Percentiles rank a stretch among this genome's conserved stretches.
These are phyloP conservation scores for Sutorius eximius DNA, from an alignment of 1,284 basidiomycete species.

Conservation along the genomic window DNA sequence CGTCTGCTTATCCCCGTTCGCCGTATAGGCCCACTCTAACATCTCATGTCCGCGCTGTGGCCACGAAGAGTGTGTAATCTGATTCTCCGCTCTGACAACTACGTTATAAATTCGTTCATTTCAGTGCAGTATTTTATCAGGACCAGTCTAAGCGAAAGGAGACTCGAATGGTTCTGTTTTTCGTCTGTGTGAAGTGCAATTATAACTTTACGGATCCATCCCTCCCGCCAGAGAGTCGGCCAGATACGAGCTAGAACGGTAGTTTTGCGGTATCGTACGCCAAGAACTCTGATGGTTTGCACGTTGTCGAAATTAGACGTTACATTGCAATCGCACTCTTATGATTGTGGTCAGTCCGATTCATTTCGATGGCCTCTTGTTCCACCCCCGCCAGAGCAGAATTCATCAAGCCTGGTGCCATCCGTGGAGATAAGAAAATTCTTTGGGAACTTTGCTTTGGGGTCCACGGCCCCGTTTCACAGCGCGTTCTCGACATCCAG, in stretches of 20 bases:
- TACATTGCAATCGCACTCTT: background rate
- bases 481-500: background rate
- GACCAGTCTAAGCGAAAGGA: slow-evolving; percentile 94
- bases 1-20: background rate
- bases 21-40: slow-evolving; percentile 64
- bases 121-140: slow-evolving; percentile 87
- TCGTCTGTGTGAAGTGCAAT: slow-evolving; percentile 86
- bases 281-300: slow-evolving; percentile 2
- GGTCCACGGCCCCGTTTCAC: background rate
- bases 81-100: slow-evolving; percentile 3
- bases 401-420: background rate
- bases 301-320: background rate
- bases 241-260: slow-evolving; percentile 25
- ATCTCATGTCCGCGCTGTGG: slow-evolving; percentile 71
- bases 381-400: background rate
- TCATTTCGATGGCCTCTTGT: background rate
- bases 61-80: slow-evolving; percentile 63
- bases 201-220: slow-evolving; percentile 75
- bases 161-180: slow-evolving; percentile 91
- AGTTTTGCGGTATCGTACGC: slow-evolving; percentile 1
- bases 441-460: background rate
- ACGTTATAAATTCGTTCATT: slow-evolving; percentile 10
- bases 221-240: slow-evolving; percentile 36
- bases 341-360: background rate
- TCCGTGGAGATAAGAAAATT: background rate